Evolutionary conservation across 2,329 filamentous ascomycete species (phyloP).

Genomic region (Cadophora sp.): DNA sequence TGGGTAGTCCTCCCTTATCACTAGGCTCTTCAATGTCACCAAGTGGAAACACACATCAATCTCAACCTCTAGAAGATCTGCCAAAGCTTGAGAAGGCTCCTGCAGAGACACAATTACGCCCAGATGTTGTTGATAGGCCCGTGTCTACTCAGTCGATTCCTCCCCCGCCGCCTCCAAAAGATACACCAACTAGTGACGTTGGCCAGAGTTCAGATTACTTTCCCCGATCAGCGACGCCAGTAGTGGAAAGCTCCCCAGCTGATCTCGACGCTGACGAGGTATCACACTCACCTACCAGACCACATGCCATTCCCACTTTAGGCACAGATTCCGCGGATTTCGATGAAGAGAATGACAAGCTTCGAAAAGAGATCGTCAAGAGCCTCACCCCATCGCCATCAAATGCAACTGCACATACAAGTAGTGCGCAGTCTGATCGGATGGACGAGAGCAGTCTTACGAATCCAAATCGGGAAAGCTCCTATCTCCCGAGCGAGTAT

Average conservation of each 20-base stretch:
- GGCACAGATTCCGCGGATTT: slow-evolving; percentile 34
- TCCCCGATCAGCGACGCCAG: slow-evolving; percentile 24
- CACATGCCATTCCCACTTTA: slow-evolving; percentile 31
- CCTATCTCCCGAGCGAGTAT: slow-evolving; percentile 69
- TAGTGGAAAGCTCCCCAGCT: slow-evolving; percentile 21
- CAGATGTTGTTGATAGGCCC: slow-evolving; percentile 41
- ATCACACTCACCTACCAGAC: slow-evolving; percentile 20
- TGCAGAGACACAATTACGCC: slow-evolving; percentile 35
- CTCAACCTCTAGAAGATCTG: slow-evolving; percentile 35
- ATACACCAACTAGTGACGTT: slow-evolving; percentile 41
- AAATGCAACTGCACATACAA: slow-evolving; percentile 26
- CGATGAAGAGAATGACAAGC: slow-evolving; percentile 70
- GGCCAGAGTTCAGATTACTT: slow-evolving; percentile 30
- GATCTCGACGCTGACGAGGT: slow-evolving; percentile 18
- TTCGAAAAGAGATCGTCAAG: slow-evolving; percentile 77
- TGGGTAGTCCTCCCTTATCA: slow-evolving; percentile 23
- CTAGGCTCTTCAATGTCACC: slow-evolving; percentile 37
- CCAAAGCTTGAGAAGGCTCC: slow-evolving; percentile 34
- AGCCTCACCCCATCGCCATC: slow-evolving; percentile 63
- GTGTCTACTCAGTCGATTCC: slow-evolving; percentile 44
- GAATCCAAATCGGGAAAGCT: slow-evolving; percentile 57
- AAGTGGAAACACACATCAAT: slow-evolving; percentile 36
- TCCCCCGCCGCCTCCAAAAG: slow-evolving; percentile 54
- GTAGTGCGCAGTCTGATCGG: slow-evolving; percentile 24
- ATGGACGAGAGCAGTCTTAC: slow-evolving; percentile 30